A percentile compares a stretch with the other conserved stretches of the same genome.
phyloP scores from a whole-genome alignment of 495 filamentous ascomycete species.

The Paragyromitra xinjiangensis region DNA sequence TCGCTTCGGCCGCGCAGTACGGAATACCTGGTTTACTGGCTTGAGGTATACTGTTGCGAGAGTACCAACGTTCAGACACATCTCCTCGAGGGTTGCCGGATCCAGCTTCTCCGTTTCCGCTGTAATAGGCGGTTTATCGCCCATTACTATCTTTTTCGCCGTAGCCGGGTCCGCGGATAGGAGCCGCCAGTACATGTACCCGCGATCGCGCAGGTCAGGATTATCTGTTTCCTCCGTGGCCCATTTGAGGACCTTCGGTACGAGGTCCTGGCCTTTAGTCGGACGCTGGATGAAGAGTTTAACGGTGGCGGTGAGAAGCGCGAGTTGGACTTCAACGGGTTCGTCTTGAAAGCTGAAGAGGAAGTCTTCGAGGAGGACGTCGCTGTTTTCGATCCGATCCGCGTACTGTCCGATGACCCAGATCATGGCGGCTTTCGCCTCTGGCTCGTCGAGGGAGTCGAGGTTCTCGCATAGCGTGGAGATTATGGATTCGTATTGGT shows the following conservation, averaged over 20 bases:
- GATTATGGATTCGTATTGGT: constrained; percentile 98
- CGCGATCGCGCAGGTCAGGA: constrained; percentile 91
- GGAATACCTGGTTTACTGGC: constrained; percentile 97
- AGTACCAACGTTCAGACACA: constrained; percentile 96
- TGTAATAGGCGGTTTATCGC: constrained; percentile 94
- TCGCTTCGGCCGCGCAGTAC: constrained; percentile 79
- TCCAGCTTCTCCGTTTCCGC: constrained; percentile 96
- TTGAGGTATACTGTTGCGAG: constrained; percentile 97
- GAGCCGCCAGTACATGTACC: constrained; percentile 99
- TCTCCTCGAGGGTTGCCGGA: constrained; percentile 89
- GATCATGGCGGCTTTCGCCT: constrained; percentile 98
- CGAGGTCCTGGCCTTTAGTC: constrained; percentile 90
- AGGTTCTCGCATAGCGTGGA: constrained; percentile 93
- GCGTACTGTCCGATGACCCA: constrained; percentile 99
- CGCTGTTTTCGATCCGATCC: constrained; percentile 93
- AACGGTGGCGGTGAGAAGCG: constrained; percentile 92
- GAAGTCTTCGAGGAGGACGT: constrained; percentile 93
- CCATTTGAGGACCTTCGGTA: constrained; percentile 97
- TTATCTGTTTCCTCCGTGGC: constrained; percentile 99
- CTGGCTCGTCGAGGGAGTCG: constrained; percentile 97
- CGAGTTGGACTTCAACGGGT: constrained; percentile 92
- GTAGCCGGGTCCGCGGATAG: constrained; percentile 90
- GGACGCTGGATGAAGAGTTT: constrained; percentile 98
- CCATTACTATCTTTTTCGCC: constrained; percentile 92
- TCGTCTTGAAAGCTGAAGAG: constrained; percentile 92